phyloP scores from a whole-genome alignment of 345 rosid species.

The Reutealis trisperma region DNA sequence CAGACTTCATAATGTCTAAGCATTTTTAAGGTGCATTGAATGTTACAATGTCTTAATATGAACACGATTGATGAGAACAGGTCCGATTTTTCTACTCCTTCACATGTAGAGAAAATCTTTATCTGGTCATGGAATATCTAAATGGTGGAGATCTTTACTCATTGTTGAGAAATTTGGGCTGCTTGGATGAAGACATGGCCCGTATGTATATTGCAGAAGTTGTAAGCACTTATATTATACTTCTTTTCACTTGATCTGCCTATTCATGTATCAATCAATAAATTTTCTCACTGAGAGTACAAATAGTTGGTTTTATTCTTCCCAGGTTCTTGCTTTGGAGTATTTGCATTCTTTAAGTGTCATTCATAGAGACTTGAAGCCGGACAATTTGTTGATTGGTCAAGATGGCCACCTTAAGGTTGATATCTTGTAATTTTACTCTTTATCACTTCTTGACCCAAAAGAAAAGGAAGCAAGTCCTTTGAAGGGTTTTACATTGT shows the following conservation, averaged over 20 bases:
- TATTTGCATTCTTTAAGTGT: slow-evolving; percentile 91
- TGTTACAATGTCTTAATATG: slow-evolving; percentile 20
- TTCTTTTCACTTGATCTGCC: slow-evolving; percentile 1
- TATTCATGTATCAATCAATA: slow-evolving; percentile 9
- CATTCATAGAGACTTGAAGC: slow-evolving; percentile 96
- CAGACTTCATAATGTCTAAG: slow-evolving; percentile 9
- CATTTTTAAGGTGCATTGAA: slow-evolving; percentile 14
- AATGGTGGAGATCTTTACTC: slow-evolving; percentile 98
- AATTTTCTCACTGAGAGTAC: slow-evolving; percentile 37
- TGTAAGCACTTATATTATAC: slow-evolving; percentile 54
- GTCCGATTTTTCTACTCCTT: slow-evolving; percentile 97
- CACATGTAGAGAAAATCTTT: slow-evolving; percentile 97
- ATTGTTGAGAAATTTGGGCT: slow-evolving; percentile 79
- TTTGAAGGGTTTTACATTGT: neutral
- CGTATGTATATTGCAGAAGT: slow-evolving; percentile 91
- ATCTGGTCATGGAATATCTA: slow-evolving; percentile 95
- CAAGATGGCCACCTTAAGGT: slow-evolving; percentile 99
- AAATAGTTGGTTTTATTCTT: slow-evolving; percentile 37
- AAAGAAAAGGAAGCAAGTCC: neutral
- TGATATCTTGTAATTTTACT: slow-evolving; percentile 25
- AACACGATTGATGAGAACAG: slow-evolving; percentile 52
- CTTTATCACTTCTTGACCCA: neutral
- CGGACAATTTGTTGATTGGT: slow-evolving; percentile 94
- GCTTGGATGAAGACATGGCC: slow-evolving; percentile 94
- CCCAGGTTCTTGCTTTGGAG: slow-evolving; percentile 97